These are phyloP conservation scores for Chloris gayana DNA, from an alignment of 176 grass and related monocot genomes.

Conservation along the genomic window DNA sequence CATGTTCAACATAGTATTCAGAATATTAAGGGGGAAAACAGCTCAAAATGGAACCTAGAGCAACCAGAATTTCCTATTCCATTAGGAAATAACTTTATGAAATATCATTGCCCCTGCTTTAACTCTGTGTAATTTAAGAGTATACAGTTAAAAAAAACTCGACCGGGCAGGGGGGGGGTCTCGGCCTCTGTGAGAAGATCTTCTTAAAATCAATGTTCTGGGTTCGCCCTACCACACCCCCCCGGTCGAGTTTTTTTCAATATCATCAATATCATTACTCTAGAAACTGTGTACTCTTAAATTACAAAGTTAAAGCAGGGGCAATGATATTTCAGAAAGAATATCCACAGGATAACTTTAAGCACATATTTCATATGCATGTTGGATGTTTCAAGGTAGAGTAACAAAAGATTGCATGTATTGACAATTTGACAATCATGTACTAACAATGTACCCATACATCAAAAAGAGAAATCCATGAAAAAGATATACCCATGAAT, in stretches of 20 bases:
- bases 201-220: too few relatives aligned
- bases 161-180: too few relatives aligned
- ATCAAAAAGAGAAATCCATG: too few relatives aligned
- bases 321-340: not conserved
- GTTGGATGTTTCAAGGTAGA: not conserved
- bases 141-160: too few relatives aligned
- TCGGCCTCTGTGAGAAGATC: too few relatives aligned
- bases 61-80: not conserved
- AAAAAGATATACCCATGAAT: constrained; percentile 16
- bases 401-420: not conserved
- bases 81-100: not conserved
- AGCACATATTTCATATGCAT: not conserved
- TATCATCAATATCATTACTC: not conserved
- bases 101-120: too few relatives aligned
- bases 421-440: too few relatives aligned
- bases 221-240: too few relatives aligned
- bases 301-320: not conserved
- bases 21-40: too few relatives aligned
- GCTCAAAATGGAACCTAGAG: not conserved
- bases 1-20: not conserved
- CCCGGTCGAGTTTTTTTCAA: too few relatives aligned
- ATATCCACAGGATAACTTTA: not conserved
- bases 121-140: too few relatives aligned
- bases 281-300: not conserved
- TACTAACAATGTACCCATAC: too few relatives aligned